Evolutionary conservation across 106 monocot species (phyloP), one percentile per base, ranked within the genome.

Genomic region (Acanthochlamys bracteata): DNA sequence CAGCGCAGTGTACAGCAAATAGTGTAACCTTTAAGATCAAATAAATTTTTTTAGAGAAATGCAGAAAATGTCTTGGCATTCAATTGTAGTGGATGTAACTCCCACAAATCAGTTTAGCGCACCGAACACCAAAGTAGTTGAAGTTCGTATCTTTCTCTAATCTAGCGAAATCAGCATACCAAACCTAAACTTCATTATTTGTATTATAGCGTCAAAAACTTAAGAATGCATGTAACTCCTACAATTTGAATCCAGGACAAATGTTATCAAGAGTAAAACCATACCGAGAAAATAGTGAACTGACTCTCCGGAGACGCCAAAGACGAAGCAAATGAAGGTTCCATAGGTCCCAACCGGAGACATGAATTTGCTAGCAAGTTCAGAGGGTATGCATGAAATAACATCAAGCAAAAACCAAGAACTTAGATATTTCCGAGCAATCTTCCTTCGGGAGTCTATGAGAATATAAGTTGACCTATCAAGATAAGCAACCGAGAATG

Each of bases 251-350:
- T 33, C 33, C 6, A 33, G 6, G 33, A 33, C 33, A 33, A 3
- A 33, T 33, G 1, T 33, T 33, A 6, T 6, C 33, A 33, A 41
- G 1, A 24, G 7, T 42, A 60, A 7, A 19, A n/a, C 22, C 61
- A 47, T 69, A 83, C 79, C 65, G 71, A 13, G 83, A 68, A 43
- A 83, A 83, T 20, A 83, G 68, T 19, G 72, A n/a, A 21, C 83
- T 69, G 39, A 78, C 83, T 56, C 83, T 71, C 20, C 72, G 66
- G 56, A 83, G 72, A 20, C n/a, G n/a, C 78, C 79, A 79, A 0
- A 83, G 72, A 0, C 83, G 83, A 83, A 72, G 65, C 79, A 75
- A 59, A 69, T 79, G 66, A 83, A 76, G 42, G 76, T 68, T 41
- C 71, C 75, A 56, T 68, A 79, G 0, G 72, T 69, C 24, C 46